Conservation (phyloP, 2,329 filamentous ascomycete species). For the Aspergillus candidus region DNA sequence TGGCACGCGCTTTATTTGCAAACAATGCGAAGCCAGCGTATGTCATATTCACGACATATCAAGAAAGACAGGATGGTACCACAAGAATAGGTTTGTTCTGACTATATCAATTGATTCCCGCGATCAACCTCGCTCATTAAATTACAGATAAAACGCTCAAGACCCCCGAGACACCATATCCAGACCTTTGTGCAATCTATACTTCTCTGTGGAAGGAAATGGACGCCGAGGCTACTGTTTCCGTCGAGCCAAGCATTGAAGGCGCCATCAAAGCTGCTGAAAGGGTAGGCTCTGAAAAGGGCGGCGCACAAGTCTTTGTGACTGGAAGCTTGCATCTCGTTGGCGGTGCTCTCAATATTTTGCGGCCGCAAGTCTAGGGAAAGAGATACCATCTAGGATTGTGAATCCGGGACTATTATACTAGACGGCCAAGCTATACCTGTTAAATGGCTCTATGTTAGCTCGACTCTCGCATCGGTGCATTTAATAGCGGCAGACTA, state of each 20-base stretch:
- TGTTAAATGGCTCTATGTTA: too few relatives aligned
- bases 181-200: constrained; percentile 19
- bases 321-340: constrained; percentile 23
- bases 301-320: constrained; percentile 19
- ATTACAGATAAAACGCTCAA: constrained; percentile 16
- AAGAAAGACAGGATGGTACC: constrained; percentile 19
- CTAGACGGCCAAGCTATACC: too few relatives aligned
- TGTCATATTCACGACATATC: constrained; percentile 28
- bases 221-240: constrained; percentile 15
- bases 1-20: constrained; percentile 16
- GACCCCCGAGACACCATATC: constrained; percentile 12
- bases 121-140: constrained; percentile 5
- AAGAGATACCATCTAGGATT: too few relatives aligned
- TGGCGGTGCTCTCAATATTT: constrained; percentile 20
- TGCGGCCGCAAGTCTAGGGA: constrained; percentile 8
- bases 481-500: too few relatives aligned
- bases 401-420: too few relatives aligned
- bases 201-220: constrained; percentile 19
- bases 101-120: not conserved
- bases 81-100: constrained; percentile 17
- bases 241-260: constrained; percentile 20
- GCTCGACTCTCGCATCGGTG: too few relatives aligned
- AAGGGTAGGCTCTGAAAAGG: constrained; percentile 9
- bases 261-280: constrained; percentile 20
- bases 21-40: constrained; percentile 16